phyloP scores from a whole-genome alignment of 257 asterid genomes.

The Agastache rugosa region DNA sequence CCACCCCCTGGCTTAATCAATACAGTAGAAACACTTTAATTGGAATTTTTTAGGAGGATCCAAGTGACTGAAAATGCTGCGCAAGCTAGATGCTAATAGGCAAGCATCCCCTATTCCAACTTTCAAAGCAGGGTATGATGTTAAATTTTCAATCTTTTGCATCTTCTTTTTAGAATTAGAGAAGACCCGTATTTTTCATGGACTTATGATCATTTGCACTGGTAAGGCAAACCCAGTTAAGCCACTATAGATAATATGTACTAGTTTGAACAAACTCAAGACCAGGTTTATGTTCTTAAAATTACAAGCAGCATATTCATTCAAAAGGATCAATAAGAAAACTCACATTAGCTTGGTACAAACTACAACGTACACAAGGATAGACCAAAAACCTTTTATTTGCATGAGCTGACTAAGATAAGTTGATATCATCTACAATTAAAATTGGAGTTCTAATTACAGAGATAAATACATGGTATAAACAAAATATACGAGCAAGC shows the following conservation, averaged over 20 bases:
- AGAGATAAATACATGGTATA: not conserved
- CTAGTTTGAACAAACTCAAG: not conserved
- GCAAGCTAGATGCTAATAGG: not conserved
- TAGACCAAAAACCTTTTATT: not conserved
- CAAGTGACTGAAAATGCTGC: not conserved
- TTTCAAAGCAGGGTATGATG: not conserved
- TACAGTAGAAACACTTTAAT: not conserved
- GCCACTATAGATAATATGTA: not conserved
- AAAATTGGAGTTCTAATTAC: not conserved
- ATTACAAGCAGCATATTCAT: not conserved
- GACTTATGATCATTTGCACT: not conserved
- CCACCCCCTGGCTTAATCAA: not conserved
- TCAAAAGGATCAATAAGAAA: slow-evolving; percentile 1
- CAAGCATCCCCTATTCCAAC: not conserved
- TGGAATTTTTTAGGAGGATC: not conserved
- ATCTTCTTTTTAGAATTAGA: not conserved
- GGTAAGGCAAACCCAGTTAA: no score
- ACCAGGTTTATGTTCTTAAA: not conserved
- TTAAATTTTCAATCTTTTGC: not conserved
- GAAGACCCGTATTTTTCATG: not conserved
- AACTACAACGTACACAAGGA: not conserved
- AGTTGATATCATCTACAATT: not conserved
- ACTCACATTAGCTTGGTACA: not conserved
- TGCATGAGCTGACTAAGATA: not conserved
- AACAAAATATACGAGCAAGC: not conserved